Evolutionary conservation across 192 early-diverging fungal species (phyloP).

Genomic region (Linnemannia exigua): DNA sequence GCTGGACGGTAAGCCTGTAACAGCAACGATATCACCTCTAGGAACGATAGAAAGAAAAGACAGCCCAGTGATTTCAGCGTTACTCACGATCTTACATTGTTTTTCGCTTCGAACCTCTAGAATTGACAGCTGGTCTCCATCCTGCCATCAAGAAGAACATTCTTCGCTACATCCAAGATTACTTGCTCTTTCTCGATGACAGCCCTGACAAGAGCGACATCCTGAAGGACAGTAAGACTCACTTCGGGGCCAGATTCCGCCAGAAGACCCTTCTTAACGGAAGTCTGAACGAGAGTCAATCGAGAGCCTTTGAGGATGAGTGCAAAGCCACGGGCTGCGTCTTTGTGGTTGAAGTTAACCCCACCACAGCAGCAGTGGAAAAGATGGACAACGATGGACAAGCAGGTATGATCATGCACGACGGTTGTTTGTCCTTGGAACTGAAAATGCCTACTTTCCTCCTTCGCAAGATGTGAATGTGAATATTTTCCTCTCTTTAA

Average conservation of each 20-base stretch:
- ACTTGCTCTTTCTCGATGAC: neutral
- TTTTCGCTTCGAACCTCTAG: neutral
- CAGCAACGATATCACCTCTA: too few species aligned
- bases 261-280: neutral
- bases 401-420: neutral
- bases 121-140: neutral
- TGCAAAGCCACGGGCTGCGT: neutral
- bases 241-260: neutral
- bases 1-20: neutral
- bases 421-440: neutral
- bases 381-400: neutral
- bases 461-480: too few species aligned
- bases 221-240: neutral
- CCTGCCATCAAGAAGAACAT: neutral
- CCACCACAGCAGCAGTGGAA: neutral
- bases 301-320: neutral
- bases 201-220: neutral
- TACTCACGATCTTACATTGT: neutral
- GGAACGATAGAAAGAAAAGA: too few species aligned
- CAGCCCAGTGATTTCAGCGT: neutral
- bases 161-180: neutral
- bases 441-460: too few species aligned
- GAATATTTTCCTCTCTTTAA: neutral
- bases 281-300: rapidly evolving
- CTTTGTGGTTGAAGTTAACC: neutral